Conservation (phyloP, 768 basidiomycete species). For the Mycena amicta region DNA sequence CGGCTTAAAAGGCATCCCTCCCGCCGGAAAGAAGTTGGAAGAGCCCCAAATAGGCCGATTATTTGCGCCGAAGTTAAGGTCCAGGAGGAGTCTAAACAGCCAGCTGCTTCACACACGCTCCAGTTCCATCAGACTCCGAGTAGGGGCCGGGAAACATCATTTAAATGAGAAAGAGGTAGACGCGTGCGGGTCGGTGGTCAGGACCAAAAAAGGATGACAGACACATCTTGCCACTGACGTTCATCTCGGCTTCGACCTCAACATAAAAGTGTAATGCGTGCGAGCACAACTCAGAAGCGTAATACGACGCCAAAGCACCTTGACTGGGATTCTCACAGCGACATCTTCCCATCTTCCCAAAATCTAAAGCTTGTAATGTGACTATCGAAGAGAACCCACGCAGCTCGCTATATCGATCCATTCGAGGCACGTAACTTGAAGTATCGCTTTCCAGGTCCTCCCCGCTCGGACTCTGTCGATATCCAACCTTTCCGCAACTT, state of each 20-base stretch:
- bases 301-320: conserved; percentile 1
- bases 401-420: too few species aligned
- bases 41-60: conserved; percentile 10
- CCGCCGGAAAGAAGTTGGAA: conserved; percentile 16
- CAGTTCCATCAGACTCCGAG: neutral
- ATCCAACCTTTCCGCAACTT: too few species aligned
- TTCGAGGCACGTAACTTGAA: too few species aligned
- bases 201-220: too few species aligned
- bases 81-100: conserved; percentile 11
- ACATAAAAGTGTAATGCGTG: neutral
- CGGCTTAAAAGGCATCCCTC: conserved; percentile 17
- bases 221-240: neutral
- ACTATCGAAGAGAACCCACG: neutral
- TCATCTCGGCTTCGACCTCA: neutral
- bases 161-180: neutral
- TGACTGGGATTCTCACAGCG: neutral
- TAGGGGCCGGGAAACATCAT: neutral
- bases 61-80: conserved; percentile 12
- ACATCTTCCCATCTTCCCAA: too few species aligned
- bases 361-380: too few species aligned
- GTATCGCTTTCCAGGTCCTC: too few species aligned
- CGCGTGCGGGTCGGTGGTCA: neutral
- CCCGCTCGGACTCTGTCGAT: too few species aligned
- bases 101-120: neutral
- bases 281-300: neutral